Conservation (phyloP, 352 stramenopile genomes). For the Globisporangium uncinulatum region DNA sequence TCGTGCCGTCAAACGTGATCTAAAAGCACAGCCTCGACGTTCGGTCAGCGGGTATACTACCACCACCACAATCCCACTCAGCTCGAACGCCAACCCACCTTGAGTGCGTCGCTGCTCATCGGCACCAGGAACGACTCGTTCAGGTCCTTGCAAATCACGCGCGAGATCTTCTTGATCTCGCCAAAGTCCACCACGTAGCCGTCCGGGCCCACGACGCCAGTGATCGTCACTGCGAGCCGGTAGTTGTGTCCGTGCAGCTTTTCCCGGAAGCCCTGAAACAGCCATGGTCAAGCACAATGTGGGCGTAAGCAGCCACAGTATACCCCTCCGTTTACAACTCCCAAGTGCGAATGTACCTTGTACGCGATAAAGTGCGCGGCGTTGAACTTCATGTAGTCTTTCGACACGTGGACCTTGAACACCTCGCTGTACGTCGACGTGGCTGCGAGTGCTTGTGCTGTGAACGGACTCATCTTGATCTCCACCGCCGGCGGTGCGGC, state of each 20-base stretch:
- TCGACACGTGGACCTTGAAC: constrained; percentile 86
- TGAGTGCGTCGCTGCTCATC: constrained; percentile 92
- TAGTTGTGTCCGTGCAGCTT: constrained; percentile 98
- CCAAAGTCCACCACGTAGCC: constrained; percentile 98
- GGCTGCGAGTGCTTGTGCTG: constrained; percentile 5
- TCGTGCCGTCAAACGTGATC: constrained; percentile 83
- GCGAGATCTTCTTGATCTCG: constrained; percentile 94
- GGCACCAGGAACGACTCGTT: constrained; percentile 98
- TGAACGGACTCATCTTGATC: constrained; percentile 6
- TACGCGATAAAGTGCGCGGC: constrained; percentile 87
- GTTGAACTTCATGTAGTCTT: constrained; percentile 92
- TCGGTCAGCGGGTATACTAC: background rate
- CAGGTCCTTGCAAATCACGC: constrained; percentile 93
- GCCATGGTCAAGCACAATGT: background rate
- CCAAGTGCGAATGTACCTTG: constrained; percentile 40
- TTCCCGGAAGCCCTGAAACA: constrained; percentile 90
- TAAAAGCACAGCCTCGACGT: constrained; percentile 12
- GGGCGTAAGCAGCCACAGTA: too few relatives aligned
- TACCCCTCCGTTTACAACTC: too few relatives aligned
- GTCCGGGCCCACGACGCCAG: constrained; percentile 82
- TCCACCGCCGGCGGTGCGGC: background rate
- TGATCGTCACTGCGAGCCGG: constrained; percentile 89
- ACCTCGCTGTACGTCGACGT: constrained; percentile 47
- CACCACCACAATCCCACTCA: too few relatives aligned
- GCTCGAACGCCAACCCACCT: constrained; percentile 44